phyloP scores from a whole-genome alignment of 176 grass and related monocot species.

The Triticum dicoccoides region DNA sequence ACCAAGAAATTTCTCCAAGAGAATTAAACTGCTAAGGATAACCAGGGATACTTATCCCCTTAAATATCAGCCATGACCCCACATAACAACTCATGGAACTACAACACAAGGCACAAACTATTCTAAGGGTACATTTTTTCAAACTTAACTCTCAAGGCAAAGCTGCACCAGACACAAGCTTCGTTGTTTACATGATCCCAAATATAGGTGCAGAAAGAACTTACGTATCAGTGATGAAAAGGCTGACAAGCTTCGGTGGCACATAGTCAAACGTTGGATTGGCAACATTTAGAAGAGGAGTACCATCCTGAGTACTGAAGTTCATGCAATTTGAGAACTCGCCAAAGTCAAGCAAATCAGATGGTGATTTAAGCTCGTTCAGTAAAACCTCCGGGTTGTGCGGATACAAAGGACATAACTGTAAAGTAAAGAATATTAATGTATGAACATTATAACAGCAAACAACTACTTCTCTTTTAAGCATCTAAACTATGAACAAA shows the following conservation, averaged over 20 bases:
- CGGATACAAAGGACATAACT: constrained; percentile 93
- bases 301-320: constrained; percentile 60
- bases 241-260: constrained; percentile 87
- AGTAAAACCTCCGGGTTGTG: constrained; percentile 89
- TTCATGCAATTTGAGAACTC: constrained; percentile 98
- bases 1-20: background rate
- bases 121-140: background rate
- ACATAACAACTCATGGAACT: background rate
- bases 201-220: constrained; percentile 11
- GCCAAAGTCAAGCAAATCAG: constrained; percentile 92
- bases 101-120: background rate
- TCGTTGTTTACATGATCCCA: background rate
- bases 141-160: constrained; percentile 11
- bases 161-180: background rate
- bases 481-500: background rate
- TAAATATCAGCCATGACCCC: background rate
- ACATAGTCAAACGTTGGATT: constrained; percentile 98
- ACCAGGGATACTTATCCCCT: background rate
- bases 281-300: constrained; percentile 75
- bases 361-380: constrained; percentile 88
- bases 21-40: background rate
- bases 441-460: background rate
- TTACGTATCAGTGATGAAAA: constrained; percentile 97
- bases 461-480: constrained; percentile 1
- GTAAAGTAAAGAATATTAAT: constrained; percentile 12